Base-by-base conservation (phyloP, 495 filamentous ascomycete species). In the Cercophora scortea region DNA sequence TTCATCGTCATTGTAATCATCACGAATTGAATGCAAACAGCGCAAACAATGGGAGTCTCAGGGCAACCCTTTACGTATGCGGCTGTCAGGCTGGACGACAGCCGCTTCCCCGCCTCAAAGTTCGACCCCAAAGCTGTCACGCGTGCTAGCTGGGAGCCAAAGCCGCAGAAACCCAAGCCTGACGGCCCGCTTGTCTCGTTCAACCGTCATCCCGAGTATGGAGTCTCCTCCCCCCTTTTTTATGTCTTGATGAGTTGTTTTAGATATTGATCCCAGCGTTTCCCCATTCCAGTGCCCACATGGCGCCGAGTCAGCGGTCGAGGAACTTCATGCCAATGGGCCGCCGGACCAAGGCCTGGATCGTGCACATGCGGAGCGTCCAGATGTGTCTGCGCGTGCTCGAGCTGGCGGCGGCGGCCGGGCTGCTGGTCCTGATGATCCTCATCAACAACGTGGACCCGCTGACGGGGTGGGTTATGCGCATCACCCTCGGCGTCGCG, bases 51-150 rank as follows among this genome's bases (percentile, higher is more conserved):
- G 82, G 79, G 77, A 58, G 79, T 71, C 56, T 67, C 66, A 41
- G 72, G 78, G 49, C 83, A 78, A 72, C 90, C 90, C 49, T 95
- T 85, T 74, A 73, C 94, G 69, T 95, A 94, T 70, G 79, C 84
- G 60, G 64, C 69, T 34, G 67, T 76, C 42, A 62, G 54, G 48
- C 64, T 70, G 44, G 63, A 63, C 45, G 70, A 79, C 40, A 66
- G 68, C 56, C 53, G 76, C 72, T 49, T 68, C 64, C 63, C 77
- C 56, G 74, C 86, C 35, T 72, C 68, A 8, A 61, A 65, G 0
- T 96, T 93, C 71, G 87, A 96, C 60, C 90, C 90, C 12, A 93
- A 89, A 61, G 84, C 85, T 50, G 80, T 86, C 35, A 88, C 89
- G 8, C 76, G 86, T 64, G 85, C 87, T 51, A 89, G 85, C 66